These are phyloP conservation scores for Epichloe uncinata DNA, from an alignment of 2,329 filamentous ascomycete species.

Conservation along the genomic window DNA sequence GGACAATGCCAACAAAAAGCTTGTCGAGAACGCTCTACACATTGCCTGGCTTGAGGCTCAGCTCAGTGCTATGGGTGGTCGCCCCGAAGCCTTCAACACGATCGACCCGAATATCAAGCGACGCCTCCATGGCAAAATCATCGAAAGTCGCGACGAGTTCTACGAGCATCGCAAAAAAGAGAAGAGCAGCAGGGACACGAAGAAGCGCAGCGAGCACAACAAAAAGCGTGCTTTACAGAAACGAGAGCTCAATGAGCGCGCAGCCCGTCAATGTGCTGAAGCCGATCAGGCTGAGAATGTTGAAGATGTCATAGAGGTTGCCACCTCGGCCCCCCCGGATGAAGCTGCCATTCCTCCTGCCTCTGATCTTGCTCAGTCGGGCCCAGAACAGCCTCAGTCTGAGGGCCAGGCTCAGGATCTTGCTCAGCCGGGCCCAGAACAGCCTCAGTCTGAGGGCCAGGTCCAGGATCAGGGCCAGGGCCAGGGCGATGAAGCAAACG, in stretches of 20 bases:
- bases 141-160: not conserved
- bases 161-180: slow-evolving; percentile 4
- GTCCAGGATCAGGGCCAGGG: not conserved
- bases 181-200: not conserved
- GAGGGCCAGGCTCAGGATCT: not conserved
- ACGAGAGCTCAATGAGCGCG: slow-evolving; percentile 3
- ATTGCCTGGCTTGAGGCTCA: slow-evolving; percentile 6
- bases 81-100: not conserved
- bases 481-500: not conserved
- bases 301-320: not conserved
- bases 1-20: slow-evolving; percentile 2
- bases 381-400: not conserved
- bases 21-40: slow-evolving; percentile 7
- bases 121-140: not conserved
- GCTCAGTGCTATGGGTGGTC: slow-evolving; percentile 2
- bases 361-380: not conserved
- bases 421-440: not conserved
- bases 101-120: not conserved
- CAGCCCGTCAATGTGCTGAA: slow-evolving; percentile 1
- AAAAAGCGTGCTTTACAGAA: slow-evolving; percentile 4
- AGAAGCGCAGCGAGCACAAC: not conserved
- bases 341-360: not conserved
- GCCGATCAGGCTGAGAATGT: not conserved
- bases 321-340: not conserved
- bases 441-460: not conserved